phyloP scores from a whole-genome alignment of 2,329 filamentous ascomycete species.

The Fusarium globosum region DNA sequence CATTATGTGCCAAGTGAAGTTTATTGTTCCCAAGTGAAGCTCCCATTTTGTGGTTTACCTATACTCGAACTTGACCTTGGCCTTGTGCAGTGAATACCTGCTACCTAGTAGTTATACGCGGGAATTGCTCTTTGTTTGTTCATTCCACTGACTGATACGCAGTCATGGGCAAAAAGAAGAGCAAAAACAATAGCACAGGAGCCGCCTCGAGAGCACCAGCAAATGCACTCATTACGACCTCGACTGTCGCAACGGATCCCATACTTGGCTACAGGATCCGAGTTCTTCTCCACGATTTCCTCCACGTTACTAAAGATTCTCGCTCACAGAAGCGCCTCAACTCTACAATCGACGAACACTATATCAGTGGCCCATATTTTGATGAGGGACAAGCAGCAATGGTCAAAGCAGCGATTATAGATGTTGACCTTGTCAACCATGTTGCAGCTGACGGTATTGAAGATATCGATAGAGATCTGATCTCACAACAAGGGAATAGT shows the following conservation, averaged over 20 bases:
- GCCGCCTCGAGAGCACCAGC: background rate
- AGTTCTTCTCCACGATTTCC: slow-evolving; percentile 14
- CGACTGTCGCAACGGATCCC: background rate
- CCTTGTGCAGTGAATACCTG: background rate
- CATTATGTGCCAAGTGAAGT: background rate
- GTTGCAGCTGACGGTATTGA: background rate
- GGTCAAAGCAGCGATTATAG: slow-evolving; percentile 1
- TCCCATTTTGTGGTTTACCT: background rate
- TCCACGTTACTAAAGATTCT: background rate
- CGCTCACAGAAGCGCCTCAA: slow-evolving; percentile 5
- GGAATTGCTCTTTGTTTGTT: too few species aligned
- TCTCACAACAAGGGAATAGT: background rate
- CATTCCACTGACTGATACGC: background rate
- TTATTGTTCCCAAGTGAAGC: background rate
- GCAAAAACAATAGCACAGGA: background rate
- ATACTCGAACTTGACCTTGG: background rate
- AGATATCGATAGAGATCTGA: background rate
- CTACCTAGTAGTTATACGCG: background rate
- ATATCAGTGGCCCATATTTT: slow-evolving; percentile 3
- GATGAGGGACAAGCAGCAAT: background rate
- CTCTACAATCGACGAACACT: background rate
- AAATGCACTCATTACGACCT: background rate
- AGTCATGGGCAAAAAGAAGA: slow-evolving; percentile 1
- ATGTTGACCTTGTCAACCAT: background rate
- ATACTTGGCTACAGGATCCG: slow-evolving; percentile 3